Percentiles rank a stretch among this genome's conserved stretches.
These are phyloP conservation scores for Triticum aestivum DNA, from an alignment of 176 grass and related monocot species.

Conservation along the genomic window IWGSC_CS_RefSeq_v2.1 NC_057797.1:598734550-598735049, in stretches of 20 bases:
- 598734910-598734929: conserved; percentile 30
- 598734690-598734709: not conserved
- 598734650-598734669: not conserved
- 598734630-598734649: not conserved
- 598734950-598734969: conserved; percentile 51
- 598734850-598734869: not conserved
- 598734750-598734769: not conserved
- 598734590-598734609: not conserved
- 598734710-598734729: not conserved
- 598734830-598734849: conserved; percentile 7
- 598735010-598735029: conserved; percentile 65
- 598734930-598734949: conserved; percentile 39
- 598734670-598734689: not conserved
- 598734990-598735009: conserved; percentile 49
- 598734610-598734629: not conserved
- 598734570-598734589: not conserved
- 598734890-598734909: conserved; percentile 79
- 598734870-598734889: conserved; percentile 89
- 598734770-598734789: not conserved
- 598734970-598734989: conserved; percentile 35
- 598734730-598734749: not conserved
- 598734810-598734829: conserved; percentile 1
- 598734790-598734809: not conserved
- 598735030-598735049: conserved; percentile 90
- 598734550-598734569: not conserved